Base-by-base conservation (phyloP, 352 stramenopile genomes). In the Globisporangium yorkense region DNA sequence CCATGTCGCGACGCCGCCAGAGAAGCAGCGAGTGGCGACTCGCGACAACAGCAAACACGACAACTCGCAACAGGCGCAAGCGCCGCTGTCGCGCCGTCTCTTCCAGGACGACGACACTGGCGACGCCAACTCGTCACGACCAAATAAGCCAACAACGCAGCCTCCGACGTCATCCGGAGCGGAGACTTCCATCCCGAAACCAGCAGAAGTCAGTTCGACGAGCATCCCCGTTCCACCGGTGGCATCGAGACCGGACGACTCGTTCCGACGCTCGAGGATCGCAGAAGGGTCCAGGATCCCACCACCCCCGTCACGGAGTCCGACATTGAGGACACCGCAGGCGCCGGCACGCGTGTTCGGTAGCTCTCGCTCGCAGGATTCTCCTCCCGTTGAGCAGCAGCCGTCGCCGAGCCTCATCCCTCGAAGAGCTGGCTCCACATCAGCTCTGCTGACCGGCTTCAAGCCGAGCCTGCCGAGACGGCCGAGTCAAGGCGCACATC, bases 1-100 rank as follows among this genome's bases (percentile, higher is more conserved):
- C 54, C 65, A 72, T 46, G 53, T 73, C 35, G 45, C 63, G 2
- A 71, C 63, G 12, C 59, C 60, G 9, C 53, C 67, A 18, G 45
- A 48, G 50, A 73, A 65, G 49, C 62, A 56, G 47, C 61, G 46
- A 33, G 52, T 37, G 15, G 21, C 29, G n/a, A 16, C 29, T 44
- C 48, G 33, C 18, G 51, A 56, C 9, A 24, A 2, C 3, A 40
- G n/a, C 15, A 37, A 9, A 2, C 21, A n/a, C 2, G 56, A 24
- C 10, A 43, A 53, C 18, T 16, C 40, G 20, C 12, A 16, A 3
- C n/a, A n/a, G 6, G 39, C 35, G 35, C 18, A 35, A 40, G 44
- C 15, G 15, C 44, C 59, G 8, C 31, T 65, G 18, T 37, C 37
- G 9, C 44, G 59, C 29, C 59, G 33, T 5, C 52, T 65, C 13